Base-by-base conservation (phyloP, 129 eudicot species). In the Lactuca sativa region DNA sequence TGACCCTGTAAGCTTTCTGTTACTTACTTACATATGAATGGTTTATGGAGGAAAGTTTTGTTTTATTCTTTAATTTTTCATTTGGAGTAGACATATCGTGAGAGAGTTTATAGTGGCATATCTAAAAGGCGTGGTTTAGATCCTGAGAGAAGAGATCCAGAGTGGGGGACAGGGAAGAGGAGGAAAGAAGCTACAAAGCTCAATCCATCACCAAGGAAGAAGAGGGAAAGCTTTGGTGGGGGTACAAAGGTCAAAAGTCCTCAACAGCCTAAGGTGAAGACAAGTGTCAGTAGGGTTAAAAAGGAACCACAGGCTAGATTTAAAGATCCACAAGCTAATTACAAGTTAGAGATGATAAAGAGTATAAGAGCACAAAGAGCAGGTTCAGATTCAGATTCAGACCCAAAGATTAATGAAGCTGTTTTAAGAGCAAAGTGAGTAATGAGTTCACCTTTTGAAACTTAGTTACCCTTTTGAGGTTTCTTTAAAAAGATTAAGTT, bases 331-430 rank as follows among this genome's bases (percentile, higher is more conserved):
- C 65, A 86, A 74, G 92, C 96, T 12, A 86, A 83, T 63, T 67
- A 88, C 81, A 95, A 95, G 74, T 78, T 95, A 60, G 96, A 95
- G 86, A 87, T 90, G 97, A 72, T 95, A 56, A 95, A 87, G 74
- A 85, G 60, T 70, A 89, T 95, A 60, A 84, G 99, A 80, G 95
- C 97, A 13, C 79, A 86, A 43, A 90, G 99, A 84, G 82, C 84
- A 34, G 82, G 84, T 81, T 55, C 90, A 51, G 85, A 85, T n/a
- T 75, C 81, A 64, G 81, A 83, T 78, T 49, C 90, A 43, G 83
- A 85, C n/a, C 77, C 80, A 63, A 82, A 83, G 51, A 85, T 78
- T 49, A 81, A 59, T 32, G 93, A 87, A 85, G 90, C 96, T 58
- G 38, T 95, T n/a, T 71, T 58, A 51, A 86, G 90, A 82, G 99